Base-by-base conservation (phyloP, 208 protist species). In the Trypanosoma grayi region DNA sequence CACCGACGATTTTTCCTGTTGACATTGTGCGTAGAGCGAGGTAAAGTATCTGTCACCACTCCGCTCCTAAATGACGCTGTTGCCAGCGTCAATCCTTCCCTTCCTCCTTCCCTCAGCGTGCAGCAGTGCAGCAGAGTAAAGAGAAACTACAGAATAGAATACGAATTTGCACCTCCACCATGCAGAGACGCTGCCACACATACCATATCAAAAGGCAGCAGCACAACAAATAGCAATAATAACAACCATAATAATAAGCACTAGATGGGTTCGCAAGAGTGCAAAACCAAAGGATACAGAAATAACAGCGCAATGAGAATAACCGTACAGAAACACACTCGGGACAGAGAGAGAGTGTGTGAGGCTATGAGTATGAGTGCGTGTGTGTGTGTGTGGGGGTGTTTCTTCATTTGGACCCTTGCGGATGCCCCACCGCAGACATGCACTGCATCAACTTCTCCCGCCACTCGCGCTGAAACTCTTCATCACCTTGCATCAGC, bases 1-100 rank as follows among this genome's bases (percentile, higher is more conserved):
- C 76, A 0, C 76, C 79, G 40, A 90, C 45, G 22, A 90, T 74
- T 55, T 91, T 91, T 6, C 74, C 74, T 8, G 27, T 44, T 2
- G 69, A 58, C 81, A 86, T 86, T 34, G 28, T 37, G 36, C 11
- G 58, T 24, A 47, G 45, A 34, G 53, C 58, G 50, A 36, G 30
- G 55, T 36, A 65, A 40, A 54, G 60, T 2, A 40, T 13, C 9
- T 27, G 27, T 51, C 16, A 61, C 46, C 60, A 43, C 16, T 63
- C 2, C 55, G 39, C 52, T 22, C 7, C 33, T 31, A 18, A 13
- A 9, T 28, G 13, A n/a, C n/a, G n/a, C n/a, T n/a, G n/a, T n/a
- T n/a, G n/a, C n/a, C n/a, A n/a, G n/a, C n/a, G n/a, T n/a, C 8
- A 53, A 11, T 56, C 33, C 45, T 16, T 37, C 10, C 7, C 31